phyloP scores from a whole-genome alignment of 2,329 filamentous ascomycete genomes.

The Botrytis fabae region DNA sequence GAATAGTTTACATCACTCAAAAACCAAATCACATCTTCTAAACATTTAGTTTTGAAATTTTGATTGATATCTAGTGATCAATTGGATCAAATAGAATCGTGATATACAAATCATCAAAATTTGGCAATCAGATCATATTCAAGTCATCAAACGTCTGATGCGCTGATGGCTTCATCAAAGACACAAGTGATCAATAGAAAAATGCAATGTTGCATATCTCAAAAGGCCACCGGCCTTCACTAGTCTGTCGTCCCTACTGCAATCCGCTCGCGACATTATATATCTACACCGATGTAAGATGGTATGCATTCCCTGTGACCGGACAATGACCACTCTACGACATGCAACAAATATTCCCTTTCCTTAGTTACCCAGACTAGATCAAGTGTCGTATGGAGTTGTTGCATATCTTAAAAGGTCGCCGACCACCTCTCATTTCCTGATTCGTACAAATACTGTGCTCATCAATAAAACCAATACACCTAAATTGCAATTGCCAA shows the following conservation, averaged over 20 bases:
- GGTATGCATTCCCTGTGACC: too few relatives aligned
- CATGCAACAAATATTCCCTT: not conserved
- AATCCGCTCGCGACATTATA: not conserved
- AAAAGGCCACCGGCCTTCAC: not conserved
- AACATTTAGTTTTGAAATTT: not conserved
- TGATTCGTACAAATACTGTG: not conserved
- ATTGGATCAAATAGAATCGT: not conserved
- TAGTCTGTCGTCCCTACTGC: not conserved
- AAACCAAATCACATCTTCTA: not conserved
- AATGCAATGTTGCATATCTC: constrained; percentile 1
- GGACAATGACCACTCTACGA: not conserved
- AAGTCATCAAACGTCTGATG: not conserved
- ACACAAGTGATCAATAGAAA: not conserved
- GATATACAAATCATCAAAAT: not conserved
- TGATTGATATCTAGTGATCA: not conserved
- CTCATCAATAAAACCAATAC: not conserved
- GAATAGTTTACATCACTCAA: too few relatives aligned
- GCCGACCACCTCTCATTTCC: not conserved
- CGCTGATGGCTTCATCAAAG: not conserved
- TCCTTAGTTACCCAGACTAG: not conserved
- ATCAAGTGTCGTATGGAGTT: not conserved
- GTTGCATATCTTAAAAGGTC: not conserved
- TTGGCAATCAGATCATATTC: not conserved
- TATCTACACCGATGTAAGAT: not conserved
- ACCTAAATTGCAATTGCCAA: not conserved